These are phyloP conservation scores for Penicillium canariense DNA, from an alignment of 495 filamentous ascomycete genomes.

Conservation along the genomic window DNA sequence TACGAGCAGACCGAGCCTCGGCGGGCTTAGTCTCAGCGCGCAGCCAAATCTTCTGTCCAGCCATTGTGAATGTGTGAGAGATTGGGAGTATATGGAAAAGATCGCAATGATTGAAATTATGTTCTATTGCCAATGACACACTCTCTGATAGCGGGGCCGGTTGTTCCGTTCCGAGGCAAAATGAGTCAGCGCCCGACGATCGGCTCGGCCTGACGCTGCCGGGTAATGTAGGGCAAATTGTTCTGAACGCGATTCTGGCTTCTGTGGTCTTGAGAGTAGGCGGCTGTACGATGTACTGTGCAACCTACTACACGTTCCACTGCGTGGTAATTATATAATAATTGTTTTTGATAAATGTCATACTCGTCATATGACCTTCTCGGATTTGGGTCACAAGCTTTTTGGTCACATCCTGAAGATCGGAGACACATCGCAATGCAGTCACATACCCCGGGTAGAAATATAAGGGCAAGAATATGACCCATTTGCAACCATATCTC, in stretches of 20 bases:
- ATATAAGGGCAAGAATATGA: not conserved
- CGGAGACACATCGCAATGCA: not conserved
- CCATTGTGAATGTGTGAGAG: constrained; percentile 28
- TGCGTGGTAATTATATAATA: not conserved
- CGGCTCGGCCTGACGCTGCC: constrained; percentile 3
- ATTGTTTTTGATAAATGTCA: constrained; percentile 1
- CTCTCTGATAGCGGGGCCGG: constrained; percentile 34
- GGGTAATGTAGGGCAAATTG: constrained; percentile 1
- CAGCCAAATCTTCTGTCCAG: constrained; percentile 47
- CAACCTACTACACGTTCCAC: too few relatives aligned
- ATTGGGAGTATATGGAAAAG: constrained; percentile 11
- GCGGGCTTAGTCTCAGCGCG: constrained; percentile 51
- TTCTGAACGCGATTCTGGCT: too few relatives aligned
- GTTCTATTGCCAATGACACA: constrained; percentile 32
- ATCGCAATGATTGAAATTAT: not conserved
- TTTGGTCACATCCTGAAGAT: not conserved
- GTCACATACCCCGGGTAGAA: not conserved
- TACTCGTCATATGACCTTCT: not conserved
- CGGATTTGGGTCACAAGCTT: not conserved
- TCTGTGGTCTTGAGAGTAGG: too few relatives aligned
- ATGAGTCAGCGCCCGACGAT: constrained; percentile 35
- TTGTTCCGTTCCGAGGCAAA: constrained; percentile 37
- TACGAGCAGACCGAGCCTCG: constrained; percentile 48
- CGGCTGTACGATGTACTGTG: too few relatives aligned
- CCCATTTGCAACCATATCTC: not conserved